Evolutionary conservation across 2,329 filamentous ascomycete genomes (phyloP).

Genomic region (Aplosporella prunicola): DNA sequence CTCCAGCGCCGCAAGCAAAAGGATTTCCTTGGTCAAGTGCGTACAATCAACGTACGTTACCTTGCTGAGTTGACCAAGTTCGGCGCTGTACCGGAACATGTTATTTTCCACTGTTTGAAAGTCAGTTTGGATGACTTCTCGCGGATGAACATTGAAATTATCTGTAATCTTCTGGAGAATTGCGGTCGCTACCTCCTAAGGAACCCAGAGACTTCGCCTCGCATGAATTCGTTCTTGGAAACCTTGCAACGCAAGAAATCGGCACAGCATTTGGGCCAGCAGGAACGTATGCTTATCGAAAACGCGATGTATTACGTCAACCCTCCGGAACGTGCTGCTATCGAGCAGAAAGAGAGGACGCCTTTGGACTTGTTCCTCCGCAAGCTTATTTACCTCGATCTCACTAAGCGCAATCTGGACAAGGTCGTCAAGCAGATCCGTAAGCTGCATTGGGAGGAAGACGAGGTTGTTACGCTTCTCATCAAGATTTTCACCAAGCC

Average conservation of each 20-base stretch:
- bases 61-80: constrained; percentile 96
- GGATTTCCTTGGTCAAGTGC: constrained; percentile 89
- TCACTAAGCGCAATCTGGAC: constrained; percentile 89
- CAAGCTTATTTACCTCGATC: constrained; percentile 84
- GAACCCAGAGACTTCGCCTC: constrained; percentile 82
- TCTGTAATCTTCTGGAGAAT: constrained; percentile 91
- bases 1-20: constrained; percentile 95
- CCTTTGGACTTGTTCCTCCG: constrained; percentile 88
- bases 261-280: constrained; percentile 87
- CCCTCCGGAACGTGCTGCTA: constrained; percentile 83
- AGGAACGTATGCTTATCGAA: constrained; percentile 96
- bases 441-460: constrained; percentile 94
- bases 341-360: constrained; percentile 92
- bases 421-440: constrained; percentile 91
- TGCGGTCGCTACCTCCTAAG: constrained; percentile 90
- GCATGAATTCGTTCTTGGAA: constrained; percentile 90
- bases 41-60: constrained; percentile 92
- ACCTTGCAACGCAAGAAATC: constrained; percentile 93
- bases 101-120: constrained; percentile 97
- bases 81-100: constrained; percentile 93
- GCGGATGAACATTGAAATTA: constrained; percentile 97
- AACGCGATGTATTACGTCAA: constrained; percentile 98
- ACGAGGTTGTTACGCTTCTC: constrained; percentile 68
- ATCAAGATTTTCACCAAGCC: constrained; percentile 94
- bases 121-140: constrained; percentile 97